Base-by-base conservation (phyloP, 2,329 filamentous ascomycete genomes). In the Trichoderma guizhouense region DNA sequence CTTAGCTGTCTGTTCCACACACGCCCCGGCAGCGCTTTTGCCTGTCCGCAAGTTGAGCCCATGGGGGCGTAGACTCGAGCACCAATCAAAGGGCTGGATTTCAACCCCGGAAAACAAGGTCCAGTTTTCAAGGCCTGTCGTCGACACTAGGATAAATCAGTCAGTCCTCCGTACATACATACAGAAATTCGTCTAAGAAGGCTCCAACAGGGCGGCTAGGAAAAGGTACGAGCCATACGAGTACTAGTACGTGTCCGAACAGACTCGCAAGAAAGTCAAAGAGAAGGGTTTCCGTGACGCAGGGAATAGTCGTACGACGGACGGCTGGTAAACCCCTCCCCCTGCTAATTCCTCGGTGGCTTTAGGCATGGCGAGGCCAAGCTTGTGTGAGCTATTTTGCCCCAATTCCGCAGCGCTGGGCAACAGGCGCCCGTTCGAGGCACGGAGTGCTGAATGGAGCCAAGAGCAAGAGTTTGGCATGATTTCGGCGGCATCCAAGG, bases 21-120 rank as follows among this genome's bases (percentile, higher is more conserved):
- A 71, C 69, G 69, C 69, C 69, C 69, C 9, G 32, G 60, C 61
- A 11, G 32, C 47, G 9, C 6, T 15, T 57, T 58, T 57, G 47
- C 24, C 32, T 39, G 43, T 21, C 63, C 28, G 67, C 58, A 28
- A 21, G 55, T 60, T 51, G 34, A 26, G 53, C 28, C 36, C 64
- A 43, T 61, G 55, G 53, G 43, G 67, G 67, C 58, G 67, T 63
- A 36, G 39, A 55, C 32, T 21, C 30, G 24, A 24, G 18, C 47
- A 34, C 69, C 69, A 71, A 64, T 65, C 47, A 71, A 36, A 64
- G 21, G 26, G 14, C 47, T 14, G 24, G 3, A 15, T 63, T 5
- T 28, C 61, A 71, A 71, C 69, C 69, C 69, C 69, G 60, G 69
- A 71, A 71, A 71, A 71, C 26, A 14, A 71, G 69, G 34, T 58